Evolutionary conservation across 2,329 filamentous ascomycete species (phyloP), one percentile per base, ranked within the genome.

Genomic region (Lachnellula cervina): DNA sequence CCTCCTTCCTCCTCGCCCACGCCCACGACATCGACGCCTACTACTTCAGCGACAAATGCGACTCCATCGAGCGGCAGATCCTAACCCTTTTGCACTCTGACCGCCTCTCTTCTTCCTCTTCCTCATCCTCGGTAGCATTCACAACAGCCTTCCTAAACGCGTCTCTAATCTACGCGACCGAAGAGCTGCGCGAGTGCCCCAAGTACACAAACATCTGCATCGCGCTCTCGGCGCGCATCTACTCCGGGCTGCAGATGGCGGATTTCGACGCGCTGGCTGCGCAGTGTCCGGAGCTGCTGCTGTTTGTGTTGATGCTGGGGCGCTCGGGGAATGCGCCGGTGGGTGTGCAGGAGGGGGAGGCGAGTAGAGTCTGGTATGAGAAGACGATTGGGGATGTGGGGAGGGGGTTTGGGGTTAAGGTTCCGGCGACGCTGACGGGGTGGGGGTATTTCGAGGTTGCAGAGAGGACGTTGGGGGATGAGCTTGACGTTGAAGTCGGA

Each of bases 111-210:
- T 25, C 25, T 25, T 25, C 28, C 8, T 9, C 28, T 32, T 8
- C 28, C 8, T 8, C 28, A 8, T 32, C 5, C 9, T 7, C 48
- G 7, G 34, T 47, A 9, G 55, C 51, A 3, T 54, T 58, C 52
- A 34, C 54, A 14, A 54, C 55, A 34, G 55, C 55, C 5, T 52
- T 58, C 35, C 37, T 58, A 9, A 58, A 58, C 35, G 55, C 55
- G 2, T 11, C 47, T 5, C 42, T 58, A 5, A 51, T 58, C 14
- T 58, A 40, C 28, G 23, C 43, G 3, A 51, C 47, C 21, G 55
- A 58, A 37, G 55, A 54, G n/a, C 19, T 58, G 14, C 28, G 55
- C n/a, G 51, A 53, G 38, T 54, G 52, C 43, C 55, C 55, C 13
- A 51, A 37, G 23, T 58, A 51, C 51, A 58, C 47, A 16, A 58